Percentiles rank a stretch among this genome's conserved stretches.
Conservation (phyloP, 2,329 filamentous ascomycete genomes). For the Zymoseptoria brevis region DNA sequence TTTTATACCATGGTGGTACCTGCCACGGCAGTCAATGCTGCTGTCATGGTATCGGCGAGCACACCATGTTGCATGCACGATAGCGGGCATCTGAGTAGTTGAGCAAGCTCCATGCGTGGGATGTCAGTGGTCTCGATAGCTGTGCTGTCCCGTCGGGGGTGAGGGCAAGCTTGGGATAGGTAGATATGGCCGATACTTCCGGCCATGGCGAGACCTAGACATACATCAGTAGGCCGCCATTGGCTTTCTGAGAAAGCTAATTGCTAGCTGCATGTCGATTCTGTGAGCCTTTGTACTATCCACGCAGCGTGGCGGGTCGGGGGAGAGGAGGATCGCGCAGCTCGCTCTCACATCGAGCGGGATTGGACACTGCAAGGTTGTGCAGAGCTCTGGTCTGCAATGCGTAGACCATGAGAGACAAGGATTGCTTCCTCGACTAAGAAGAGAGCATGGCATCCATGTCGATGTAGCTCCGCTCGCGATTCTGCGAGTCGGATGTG, state of each 20-base stretch:
- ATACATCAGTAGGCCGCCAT: constrained; percentile 18
- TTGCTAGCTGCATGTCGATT: constrained; percentile 26
- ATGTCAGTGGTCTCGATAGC: constrained; percentile 3
- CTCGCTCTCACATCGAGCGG: neutral
- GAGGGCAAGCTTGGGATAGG: constrained; percentile 10
- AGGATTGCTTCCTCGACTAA: constrained; percentile 1
- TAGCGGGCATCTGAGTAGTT: constrained; percentile 9
- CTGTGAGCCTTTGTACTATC: constrained; percentile 12
- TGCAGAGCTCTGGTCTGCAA: constrained; percentile 8
- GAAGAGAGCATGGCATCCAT: constrained; percentile 16
- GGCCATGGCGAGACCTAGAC: constrained; percentile 19
- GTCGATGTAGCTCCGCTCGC: constrained; percentile 9
- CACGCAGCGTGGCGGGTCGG: constrained; percentile 21
- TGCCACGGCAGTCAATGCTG: constrained; percentile 13
- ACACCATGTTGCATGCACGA: constrained; percentile 21
- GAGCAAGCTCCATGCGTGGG: constrained; percentile 11
- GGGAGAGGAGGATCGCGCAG: constrained; percentile 9
- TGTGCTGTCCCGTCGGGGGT: neutral
- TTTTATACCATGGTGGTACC: constrained; percentile 21
- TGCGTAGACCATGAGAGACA: constrained; percentile 6
- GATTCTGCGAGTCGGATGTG: constrained; percentile 9
- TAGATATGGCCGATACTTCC: constrained; percentile 22
- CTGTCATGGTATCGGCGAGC: constrained; percentile 16
- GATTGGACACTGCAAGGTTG: constrained; percentile 17
- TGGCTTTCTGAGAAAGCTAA: constrained; percentile 27